phyloP scores from a whole-genome alignment of 805 yeast genomes.

The Kazachstania taianensis region DNA sequence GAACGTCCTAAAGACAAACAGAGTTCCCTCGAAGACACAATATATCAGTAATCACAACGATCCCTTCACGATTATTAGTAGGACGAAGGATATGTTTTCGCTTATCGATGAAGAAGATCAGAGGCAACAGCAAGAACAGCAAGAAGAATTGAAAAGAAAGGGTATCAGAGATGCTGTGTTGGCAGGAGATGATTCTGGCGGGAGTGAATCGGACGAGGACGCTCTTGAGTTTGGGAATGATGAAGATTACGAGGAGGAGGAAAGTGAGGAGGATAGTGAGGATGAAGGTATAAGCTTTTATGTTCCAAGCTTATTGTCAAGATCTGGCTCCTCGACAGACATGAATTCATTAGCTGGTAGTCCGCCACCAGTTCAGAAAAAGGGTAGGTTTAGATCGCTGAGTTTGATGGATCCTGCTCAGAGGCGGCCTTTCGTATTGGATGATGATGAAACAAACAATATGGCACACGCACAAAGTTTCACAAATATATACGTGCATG shows the following conservation, averaged over 20 bases:
- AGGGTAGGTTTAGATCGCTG: slow-evolving; percentile 26
- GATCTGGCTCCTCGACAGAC: slow-evolving; percentile 18
- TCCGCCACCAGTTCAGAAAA: slow-evolving; percentile 4
- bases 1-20: slow-evolving; percentile 5
- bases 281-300: slow-evolving; percentile 31
- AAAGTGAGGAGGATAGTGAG: slow-evolving; percentile 23
- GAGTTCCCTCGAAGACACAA: neutral
- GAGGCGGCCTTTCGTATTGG: slow-evolving; percentile 15
- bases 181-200: neutral
- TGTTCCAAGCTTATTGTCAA: slow-evolving; percentile 26
- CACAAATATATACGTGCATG: slow-evolving; percentile 28
- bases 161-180: neutral
- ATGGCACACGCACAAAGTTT: slow-evolving; percentile 7
- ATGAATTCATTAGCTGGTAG: slow-evolving; percentile 2
- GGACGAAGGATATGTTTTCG: slow-evolving; percentile 3
- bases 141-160: neutral
- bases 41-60: slow-evolving; percentile 1
- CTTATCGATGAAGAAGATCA: slow-evolving; percentile 4
- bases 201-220: neutral
- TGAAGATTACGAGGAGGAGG: slow-evolving; percentile 15
- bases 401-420: slow-evolving; percentile 27
- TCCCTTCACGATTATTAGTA: slow-evolving; percentile 1
- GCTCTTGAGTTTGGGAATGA: neutral
- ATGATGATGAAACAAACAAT: neutral
- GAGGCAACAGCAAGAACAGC: neutral